A percentile compares a stretch with the other conserved stretches of the same genome.
Evolutionary conservation across 345 rosid genomes (phyloP).

Genomic region (Sisymbrium altissimum): DNA sequence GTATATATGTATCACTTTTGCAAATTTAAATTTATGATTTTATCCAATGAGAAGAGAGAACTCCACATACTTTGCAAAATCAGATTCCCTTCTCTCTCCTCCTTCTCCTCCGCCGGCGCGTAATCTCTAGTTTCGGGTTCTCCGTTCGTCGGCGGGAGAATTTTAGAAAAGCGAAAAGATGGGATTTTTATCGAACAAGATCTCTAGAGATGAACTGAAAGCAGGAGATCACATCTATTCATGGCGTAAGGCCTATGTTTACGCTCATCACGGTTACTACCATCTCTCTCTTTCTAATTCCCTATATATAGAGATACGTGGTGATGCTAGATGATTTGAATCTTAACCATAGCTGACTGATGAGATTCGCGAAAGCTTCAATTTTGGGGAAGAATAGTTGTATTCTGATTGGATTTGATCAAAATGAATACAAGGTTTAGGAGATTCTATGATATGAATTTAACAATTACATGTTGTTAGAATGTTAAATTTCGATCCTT

Average conservation of each 20-base stretch:
- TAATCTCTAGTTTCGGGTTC: conserved; percentile 7
- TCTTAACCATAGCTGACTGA: neutral
- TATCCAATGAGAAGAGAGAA: neutral
- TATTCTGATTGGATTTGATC: neutral
- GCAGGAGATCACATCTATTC: conserved; percentile 87
- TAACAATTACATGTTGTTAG: neutral
- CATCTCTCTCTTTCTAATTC: conserved; percentile 3
- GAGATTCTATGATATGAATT: neutral
- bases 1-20: neutral
- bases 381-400: conserved; percentile 3
- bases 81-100: neutral
- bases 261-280: conserved; percentile 74
- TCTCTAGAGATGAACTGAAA: conserved; percentile 50
- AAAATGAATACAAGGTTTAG: neutral
- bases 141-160: conserved; percentile 23
- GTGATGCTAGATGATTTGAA: neutral
- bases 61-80: conserved; percentile 17
- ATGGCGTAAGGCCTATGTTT: conserved; percentile 70
- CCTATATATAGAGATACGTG: neutral
- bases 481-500: neutral
- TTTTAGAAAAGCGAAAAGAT: conserved; percentile 26
- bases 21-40: neutral
- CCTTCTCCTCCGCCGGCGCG: conserved; percentile 12
- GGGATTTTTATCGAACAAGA: conserved; percentile 65
- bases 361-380: conserved; percentile 1